Base-by-base conservation (phyloP, 164 flowering plant species). In the Paratinospora sagittata region DNA sequence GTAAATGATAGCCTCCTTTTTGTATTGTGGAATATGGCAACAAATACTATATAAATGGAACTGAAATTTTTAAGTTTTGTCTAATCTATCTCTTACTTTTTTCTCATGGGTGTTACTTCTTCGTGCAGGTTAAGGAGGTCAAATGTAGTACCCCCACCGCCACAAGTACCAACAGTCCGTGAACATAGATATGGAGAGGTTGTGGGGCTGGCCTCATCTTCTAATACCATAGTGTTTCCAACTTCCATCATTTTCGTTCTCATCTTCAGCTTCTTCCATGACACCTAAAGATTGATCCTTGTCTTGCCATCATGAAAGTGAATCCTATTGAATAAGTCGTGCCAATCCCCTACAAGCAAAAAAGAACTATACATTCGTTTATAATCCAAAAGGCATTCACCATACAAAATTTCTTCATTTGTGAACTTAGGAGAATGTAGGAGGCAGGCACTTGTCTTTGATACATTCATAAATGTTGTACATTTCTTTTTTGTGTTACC, bases 41-140 rank as follows among this genome's bases (percentile, higher is more conserved):
- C 24, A 55, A 21, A 55, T 55, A 19, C 26, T 16, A n/a, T 21
- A n/a, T 55, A 19, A 55, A 55, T n/a, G 61, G 10, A 4, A n/a
- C 24, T 9, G 21, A 55, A 17, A 55, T 55, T 1, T 55, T 5
- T 19, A 55, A 55, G 7, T 19, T 55, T 19, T 8, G 19, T 55
- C 61, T 19, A 55, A 21, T 21, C 24, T 55, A n/a, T 55, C 34
- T 27, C 66, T 60, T 45, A 57, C n/a, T 66, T 5, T 60, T 6
- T 30, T n/a, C 41, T 60, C 12, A 5, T 43, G 3, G 14, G 14
- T 30, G 36, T 21, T 27, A 12, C 45, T 8, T 45, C 27, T 37
- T 11, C 43, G 37, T 71, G 72, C 83, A 81, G 81, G 73, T 14
- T 52, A 30, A 72, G 65, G 62, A 64, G 71, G 39, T 66, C 81